phyloP scores from a whole-genome alignment of 805 yeast genomes.

The Wickerhamomyces mucosus region DNA sequence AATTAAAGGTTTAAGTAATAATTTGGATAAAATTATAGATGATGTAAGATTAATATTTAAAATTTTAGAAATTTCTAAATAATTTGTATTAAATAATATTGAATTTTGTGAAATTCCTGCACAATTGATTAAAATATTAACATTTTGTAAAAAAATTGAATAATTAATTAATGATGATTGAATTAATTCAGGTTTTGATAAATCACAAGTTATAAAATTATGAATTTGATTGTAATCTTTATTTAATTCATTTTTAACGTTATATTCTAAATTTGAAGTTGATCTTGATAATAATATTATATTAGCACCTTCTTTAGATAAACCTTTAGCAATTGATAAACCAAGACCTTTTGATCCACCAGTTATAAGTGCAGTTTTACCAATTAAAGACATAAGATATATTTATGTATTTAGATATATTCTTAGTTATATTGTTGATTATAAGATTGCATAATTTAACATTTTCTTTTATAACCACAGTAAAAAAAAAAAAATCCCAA shows the following conservation, averaged over 20 bases:
- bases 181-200: constrained; percentile 6
- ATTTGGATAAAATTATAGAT: constrained; percentile 50
- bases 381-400: constrained; percentile 7
- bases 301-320: constrained; percentile 43
- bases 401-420: too few relatives aligned
- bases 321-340: constrained; percentile 36
- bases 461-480: too few relatives aligned
- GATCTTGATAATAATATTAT: constrained; percentile 45
- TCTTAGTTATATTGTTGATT: too few relatives aligned
- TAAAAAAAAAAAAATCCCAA: too few relatives aligned
- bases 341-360: constrained; percentile 74
- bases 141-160: constrained; percentile 5
- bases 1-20: constrained; percentile 43
- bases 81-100: constrained; percentile 35
- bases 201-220: constrained; percentile 10
- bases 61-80: constrained; percentile 32
- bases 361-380: constrained; percentile 42
- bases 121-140: constrained; percentile 24
- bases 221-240: constrained; percentile 10
- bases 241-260: constrained; percentile 9
- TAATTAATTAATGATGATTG: background rate
- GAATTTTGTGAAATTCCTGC: constrained; percentile 57
- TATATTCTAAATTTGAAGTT: constrained; percentile 24
- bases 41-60: constrained; percentile 48
- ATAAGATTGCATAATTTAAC: too few relatives aligned